Conservation (phyloP, 345 rosid species). For the Cochlearia excelsa region DNA sequence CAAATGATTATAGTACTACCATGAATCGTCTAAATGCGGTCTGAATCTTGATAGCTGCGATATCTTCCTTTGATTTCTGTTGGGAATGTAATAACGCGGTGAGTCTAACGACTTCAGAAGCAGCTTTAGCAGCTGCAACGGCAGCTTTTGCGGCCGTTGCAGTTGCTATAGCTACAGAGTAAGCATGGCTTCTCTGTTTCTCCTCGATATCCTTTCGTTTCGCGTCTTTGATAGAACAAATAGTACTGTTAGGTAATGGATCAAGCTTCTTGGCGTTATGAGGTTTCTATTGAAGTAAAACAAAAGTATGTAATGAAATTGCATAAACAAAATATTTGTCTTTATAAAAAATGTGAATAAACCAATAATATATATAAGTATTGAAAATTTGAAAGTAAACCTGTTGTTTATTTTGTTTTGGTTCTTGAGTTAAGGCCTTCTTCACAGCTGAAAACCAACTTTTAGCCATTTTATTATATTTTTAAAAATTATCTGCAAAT, state of each 20-base stretch:
- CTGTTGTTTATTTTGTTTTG: constrained; percentile 52
- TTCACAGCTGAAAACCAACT: constrained; percentile 75
- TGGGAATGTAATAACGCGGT: constrained; percentile 41
- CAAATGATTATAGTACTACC: constrained; percentile 27
- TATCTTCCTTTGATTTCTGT: constrained; percentile 65
- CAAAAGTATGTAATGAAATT: not conserved
- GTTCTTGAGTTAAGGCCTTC: constrained; percentile 57
- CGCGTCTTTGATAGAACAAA: constrained; percentile 33
- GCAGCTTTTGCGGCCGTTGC: constrained; percentile 68
- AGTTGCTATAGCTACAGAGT: constrained; percentile 64
- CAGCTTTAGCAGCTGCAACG: constrained; percentile 56
- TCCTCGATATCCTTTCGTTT: constrained; percentile 49
- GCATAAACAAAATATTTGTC: no score
- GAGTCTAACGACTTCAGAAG: constrained; percentile 62
- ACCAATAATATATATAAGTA: no score
- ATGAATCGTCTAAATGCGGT: constrained; percentile 68
- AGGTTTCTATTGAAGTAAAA: constrained; percentile 32
- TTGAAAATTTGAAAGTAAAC: constrained; percentile 21
- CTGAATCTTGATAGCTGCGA: constrained; percentile 73
- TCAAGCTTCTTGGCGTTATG: constrained; percentile 43
- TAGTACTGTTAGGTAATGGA: constrained; percentile 20
- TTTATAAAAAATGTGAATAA: not conserved
- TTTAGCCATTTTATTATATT: constrained; percentile 55
- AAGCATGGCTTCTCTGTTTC: constrained; percentile 59
- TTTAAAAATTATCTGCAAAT: constrained; percentile 22